Conservation (phyloP, 2,329 filamentous ascomycete species). For the Ustilaginoidea virens region DNA sequence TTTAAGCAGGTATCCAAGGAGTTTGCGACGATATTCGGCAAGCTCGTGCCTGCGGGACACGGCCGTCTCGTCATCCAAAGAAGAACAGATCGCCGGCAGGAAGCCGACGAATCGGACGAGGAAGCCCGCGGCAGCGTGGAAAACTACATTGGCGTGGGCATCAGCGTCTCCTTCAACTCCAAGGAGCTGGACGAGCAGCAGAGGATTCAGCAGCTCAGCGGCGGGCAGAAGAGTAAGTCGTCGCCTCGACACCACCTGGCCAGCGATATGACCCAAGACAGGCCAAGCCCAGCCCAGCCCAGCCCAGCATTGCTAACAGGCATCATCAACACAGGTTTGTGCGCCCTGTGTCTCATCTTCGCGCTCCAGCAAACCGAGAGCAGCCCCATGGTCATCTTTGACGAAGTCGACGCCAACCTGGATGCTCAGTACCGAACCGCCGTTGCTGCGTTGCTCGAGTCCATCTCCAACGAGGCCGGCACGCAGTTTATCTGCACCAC, state of each 20-base stretch:
- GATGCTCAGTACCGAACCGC: conserved; percentile 96
- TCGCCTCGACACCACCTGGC: neutral
- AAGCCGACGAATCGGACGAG: conserved; percentile 46
- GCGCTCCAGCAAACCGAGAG: conserved; percentile 97
- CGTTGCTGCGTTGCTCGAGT: conserved; percentile 75
- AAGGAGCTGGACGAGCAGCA: conserved; percentile 93
- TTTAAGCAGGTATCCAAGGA: conserved; percentile 96
- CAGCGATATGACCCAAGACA: no score
- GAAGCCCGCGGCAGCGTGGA: conserved; percentile 63
- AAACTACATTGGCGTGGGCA: conserved; percentile 91
- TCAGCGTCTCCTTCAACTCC: conserved; percentile 96
- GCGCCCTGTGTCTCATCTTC: conserved; percentile 93
- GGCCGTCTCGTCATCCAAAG: conserved; percentile 87
- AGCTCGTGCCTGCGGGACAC: conserved; percentile 84
- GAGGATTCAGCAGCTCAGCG: conserved; percentile 89
- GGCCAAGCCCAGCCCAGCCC: no score
- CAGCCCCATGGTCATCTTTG: conserved; percentile 96
- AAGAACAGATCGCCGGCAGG: conserved; percentile 57
- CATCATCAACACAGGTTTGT: conserved; percentile 46
- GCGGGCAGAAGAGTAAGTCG: conserved; percentile 88
- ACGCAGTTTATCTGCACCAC: conserved; percentile 96
- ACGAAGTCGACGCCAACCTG: conserved; percentile 96
- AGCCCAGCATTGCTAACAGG: conserved; percentile 7
- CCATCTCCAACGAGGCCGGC: conserved; percentile 51
- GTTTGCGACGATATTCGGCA: conserved; percentile 85